Evolutionary conservation across 2,329 filamentous ascomycete genomes (phyloP).

Genomic region (Diplodia mutila): DNA sequence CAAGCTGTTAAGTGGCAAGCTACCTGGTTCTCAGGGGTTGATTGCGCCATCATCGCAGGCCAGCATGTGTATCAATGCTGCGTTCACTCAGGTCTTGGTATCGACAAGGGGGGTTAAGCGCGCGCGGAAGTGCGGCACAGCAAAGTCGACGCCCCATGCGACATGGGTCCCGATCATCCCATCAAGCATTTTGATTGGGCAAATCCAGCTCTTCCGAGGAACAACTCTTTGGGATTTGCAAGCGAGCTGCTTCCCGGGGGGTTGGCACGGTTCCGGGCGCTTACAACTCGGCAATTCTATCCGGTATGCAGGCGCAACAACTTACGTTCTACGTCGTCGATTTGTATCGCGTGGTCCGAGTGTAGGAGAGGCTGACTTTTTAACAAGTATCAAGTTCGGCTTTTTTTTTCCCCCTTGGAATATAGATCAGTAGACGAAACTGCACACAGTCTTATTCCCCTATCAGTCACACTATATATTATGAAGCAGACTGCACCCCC

Average conservation of each 20-base stretch:
- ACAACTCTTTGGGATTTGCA: not conserved
- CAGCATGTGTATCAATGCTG: not conserved
- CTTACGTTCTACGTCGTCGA: no score
- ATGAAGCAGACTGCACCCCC: no score
- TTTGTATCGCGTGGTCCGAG: no score
- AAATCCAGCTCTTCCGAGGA: not conserved
- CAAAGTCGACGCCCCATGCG: not conserved
- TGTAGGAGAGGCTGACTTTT: no score
- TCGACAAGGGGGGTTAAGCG: not conserved
- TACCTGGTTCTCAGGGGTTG: not conserved
- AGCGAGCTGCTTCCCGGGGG: not conserved
- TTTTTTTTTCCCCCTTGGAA: no score
- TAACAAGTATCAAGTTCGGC: no score
- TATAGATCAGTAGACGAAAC: no score
- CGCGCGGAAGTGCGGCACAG: slow-evolving; percentile 15
- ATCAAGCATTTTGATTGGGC: not conserved
- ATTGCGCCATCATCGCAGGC: not conserved
- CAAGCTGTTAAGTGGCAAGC: not conserved
- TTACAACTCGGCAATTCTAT: not conserved
- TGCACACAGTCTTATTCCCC: no score
- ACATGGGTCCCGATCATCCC: not conserved
- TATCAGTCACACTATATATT: no score
- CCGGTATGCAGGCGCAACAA: not conserved
- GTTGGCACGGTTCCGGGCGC: not conserved
- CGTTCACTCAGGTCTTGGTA: not conserved